Evolutionary conservation across 768 basidiomycete species (phyloP), one percentile per base, ranked within the genome.

Genomic region (Tephrocybe sp.): DNA sequence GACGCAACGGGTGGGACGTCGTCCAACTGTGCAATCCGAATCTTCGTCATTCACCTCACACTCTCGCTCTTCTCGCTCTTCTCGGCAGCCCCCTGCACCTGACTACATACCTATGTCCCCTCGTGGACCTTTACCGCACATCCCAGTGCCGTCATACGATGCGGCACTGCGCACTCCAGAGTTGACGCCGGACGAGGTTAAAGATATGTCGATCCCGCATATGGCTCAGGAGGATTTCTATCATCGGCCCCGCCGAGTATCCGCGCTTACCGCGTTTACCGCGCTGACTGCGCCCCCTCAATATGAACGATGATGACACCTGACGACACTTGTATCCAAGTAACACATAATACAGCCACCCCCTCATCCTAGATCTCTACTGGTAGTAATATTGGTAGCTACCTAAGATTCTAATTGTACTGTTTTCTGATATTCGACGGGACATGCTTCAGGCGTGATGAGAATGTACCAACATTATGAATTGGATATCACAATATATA

Each of bases 261-360:
- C 49, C 30, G 19, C 21, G 12, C 42, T 44, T 19, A 50, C 49
- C 15, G 6, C 42, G 15, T 35, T 44, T 26, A 50, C 48, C 18
- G 7, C 40, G 8, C 5, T 41, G 18, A 49, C 51, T 2, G 53
- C 58, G 18, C 58, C 58, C 37, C 55, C 58, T 25, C 50, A 54
- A 31, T 59, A 59, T 28, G 58, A 56, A 43, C 52, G 44, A 50
- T 59, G 31, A 52, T 38, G 7, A n/a, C n/a, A n/a, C n/a, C n/a
- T n/a, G n/a, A n/a, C n/a, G n/a, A n/a, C n/a, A n/a, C n/a, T n/a
- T n/a, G n/a, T n/a, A n/a, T n/a, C n/a, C n/a, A n/a, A n/a, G n/a
- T n/a, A n/a, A n/a, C n/a, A n/a, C n/a, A n/a, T n/a, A n/a, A n/a
- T n/a, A n/a, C n/a, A n/a, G n/a, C n/a, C n/a, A n/a, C n/a, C n/a